These are phyloP conservation scores for Blastobotrys chiropterorum DNA, from an alignment of 805 yeast species.

Conservation along the genomic window DNA sequence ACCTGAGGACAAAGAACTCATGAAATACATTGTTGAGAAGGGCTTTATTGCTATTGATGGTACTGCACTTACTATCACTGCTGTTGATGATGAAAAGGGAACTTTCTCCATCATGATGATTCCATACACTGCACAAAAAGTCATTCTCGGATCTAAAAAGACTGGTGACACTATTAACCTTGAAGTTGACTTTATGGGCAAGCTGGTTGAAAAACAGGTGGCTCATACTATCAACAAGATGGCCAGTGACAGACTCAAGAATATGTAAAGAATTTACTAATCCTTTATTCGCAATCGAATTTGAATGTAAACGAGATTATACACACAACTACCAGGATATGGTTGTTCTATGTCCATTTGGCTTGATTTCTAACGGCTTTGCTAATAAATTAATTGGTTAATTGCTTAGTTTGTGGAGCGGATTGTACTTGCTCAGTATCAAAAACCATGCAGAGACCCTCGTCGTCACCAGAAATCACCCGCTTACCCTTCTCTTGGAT, in stretches of 20 bases:
- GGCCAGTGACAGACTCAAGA: constrained; percentile 25
- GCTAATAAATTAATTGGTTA: not conserved
- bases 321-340: too few species aligned
- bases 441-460: constrained; percentile 82
- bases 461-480: constrained; percentile 92
- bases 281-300: too few species aligned
- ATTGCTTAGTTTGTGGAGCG: not conserved
- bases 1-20: constrained; percentile 53
- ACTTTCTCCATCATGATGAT: constrained; percentile 85
- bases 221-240: constrained; percentile 47
- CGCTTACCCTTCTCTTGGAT: constrained; percentile 58
- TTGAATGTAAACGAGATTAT: too few species aligned
- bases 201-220: constrained; percentile 83
- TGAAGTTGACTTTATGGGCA: constrained; percentile 94
- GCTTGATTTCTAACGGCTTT: too few species aligned
- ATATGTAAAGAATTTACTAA: too few species aligned
- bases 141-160: constrained; percentile 59
- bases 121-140: constrained; percentile 80
- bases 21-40: constrained; percentile 80
- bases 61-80: constrained; percentile 80
- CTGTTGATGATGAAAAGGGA: constrained; percentile 52
- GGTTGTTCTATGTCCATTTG: too few species aligned
- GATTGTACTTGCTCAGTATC: constrained; percentile 20
- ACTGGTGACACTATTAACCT: constrained; percentile 69
- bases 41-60: constrained; percentile 95